Percentiles rank a stretch among this genome's conserved stretches.
Conservation (phyloP, 2,329 filamentous ascomycete genomes). For the Colletotrichum agaves region DNA sequence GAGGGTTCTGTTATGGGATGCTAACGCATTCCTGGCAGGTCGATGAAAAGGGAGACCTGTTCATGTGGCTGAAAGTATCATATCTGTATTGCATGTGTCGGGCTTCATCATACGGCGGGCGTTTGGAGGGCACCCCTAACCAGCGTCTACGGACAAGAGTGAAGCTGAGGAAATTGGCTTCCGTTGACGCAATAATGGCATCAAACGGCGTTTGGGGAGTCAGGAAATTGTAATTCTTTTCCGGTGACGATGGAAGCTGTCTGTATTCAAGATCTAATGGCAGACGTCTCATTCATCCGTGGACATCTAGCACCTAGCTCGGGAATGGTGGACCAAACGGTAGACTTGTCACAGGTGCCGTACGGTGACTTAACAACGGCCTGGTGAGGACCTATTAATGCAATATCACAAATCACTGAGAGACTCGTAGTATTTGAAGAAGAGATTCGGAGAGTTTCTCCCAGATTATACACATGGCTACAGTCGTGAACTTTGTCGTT, state of each 20-base stretch:
- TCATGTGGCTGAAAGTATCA: background rate
- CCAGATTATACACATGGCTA: constrained; percentile 33
- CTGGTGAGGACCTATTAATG: too few relatives aligned
- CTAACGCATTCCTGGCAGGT: constrained; percentile 60
- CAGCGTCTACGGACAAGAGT: background rate
- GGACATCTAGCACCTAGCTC: too few relatives aligned
- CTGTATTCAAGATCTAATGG: background rate
- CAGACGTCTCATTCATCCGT: too few relatives aligned
- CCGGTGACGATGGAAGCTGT: background rate
- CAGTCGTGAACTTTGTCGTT: constrained; percentile 2
- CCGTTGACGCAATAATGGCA: background rate
- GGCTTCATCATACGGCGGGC: constrained; percentile 9
- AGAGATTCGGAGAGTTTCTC: constrained; percentile 26
- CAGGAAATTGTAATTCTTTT: background rate
- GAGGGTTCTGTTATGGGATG: constrained; percentile 91
- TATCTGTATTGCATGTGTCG: background rate
- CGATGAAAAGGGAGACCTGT: constrained; percentile 16
- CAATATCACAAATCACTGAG: too few relatives aligned
- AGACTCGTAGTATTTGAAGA: background rate
- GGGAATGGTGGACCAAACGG: too few relatives aligned
- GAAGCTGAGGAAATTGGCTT: background rate
- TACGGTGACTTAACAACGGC: too few relatives aligned
- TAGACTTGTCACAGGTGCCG: too few relatives aligned
- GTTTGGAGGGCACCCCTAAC: constrained; percentile 3
- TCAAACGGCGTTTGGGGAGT: background rate